phyloP scores from a whole-genome alignment of 495 filamentous ascomycete genomes.

The Annulohypoxylon stygium region DNA sequence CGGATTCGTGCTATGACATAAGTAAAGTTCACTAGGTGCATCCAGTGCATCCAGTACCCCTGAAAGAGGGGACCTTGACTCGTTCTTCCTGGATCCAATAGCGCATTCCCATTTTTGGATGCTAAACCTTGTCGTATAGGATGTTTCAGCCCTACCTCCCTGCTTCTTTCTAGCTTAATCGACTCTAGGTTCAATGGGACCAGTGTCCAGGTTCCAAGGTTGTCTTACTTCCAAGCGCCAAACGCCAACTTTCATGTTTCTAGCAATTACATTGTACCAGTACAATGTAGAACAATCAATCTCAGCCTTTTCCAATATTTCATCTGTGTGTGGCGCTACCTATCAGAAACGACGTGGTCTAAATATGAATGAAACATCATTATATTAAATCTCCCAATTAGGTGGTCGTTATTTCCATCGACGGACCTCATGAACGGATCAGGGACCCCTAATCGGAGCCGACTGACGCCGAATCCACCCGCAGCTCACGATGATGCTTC shows the following conservation, averaged over 20 bases:
- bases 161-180: slow-evolving; percentile 16
- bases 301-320: background rate
- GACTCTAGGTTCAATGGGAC: background rate
- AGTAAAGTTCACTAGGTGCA: slow-evolving; percentile 29
- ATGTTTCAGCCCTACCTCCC: slow-evolving; percentile 42
- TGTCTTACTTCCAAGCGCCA: slow-evolving; percentile 26
- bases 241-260: slow-evolving; percentile 12
- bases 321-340: slow-evolving; percentile 4
- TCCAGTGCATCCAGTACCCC: slow-evolving; percentile 24
- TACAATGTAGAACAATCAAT: slow-evolving; percentile 13
- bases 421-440: slow-evolving; percentile 50
- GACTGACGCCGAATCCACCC: slow-evolving; percentile 38
- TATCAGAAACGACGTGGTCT: background rate
- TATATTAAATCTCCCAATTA: slow-evolving; percentile 13
- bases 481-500: slow-evolving; percentile 44
- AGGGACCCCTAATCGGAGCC: slow-evolving; percentile 42
- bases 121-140: slow-evolving; percentile 31
- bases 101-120: slow-evolving; percentile 31
- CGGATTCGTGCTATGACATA: slow-evolving; percentile 16
- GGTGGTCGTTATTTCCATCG: slow-evolving; percentile 40
- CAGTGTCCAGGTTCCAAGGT: too few relatives aligned
- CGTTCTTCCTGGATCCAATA: background rate
- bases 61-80: slow-evolving; percentile 13
- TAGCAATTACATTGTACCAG: slow-evolving; percentile 4
- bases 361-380: slow-evolving; percentile 36